phyloP scores from a whole-genome alignment of 2,329 filamentous ascomycete species.

The Elsinoe fawcettii region DNA sequence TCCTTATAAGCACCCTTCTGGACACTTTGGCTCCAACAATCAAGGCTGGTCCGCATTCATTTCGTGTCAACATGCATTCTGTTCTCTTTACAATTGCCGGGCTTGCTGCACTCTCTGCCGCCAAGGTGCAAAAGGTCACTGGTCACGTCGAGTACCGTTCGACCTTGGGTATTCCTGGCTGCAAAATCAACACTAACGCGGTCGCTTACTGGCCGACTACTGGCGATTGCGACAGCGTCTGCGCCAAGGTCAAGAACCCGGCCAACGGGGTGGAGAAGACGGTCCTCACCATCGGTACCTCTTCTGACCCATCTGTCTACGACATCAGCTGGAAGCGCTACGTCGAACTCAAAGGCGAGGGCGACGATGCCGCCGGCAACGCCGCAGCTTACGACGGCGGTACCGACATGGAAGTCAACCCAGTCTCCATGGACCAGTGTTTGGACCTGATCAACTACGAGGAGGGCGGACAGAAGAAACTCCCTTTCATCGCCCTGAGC shows the following conservation, averaged over 20 bases:
- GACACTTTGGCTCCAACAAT: not conserved
- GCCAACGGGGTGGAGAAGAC: conserved; percentile 45
- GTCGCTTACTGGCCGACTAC: conserved; percentile 53
- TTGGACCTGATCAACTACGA: conserved; percentile 38
- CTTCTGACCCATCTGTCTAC: conserved; percentile 42
- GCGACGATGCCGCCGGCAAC: conserved; percentile 33
- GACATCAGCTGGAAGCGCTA: conserved; percentile 57
- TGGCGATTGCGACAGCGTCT: conserved; percentile 50
- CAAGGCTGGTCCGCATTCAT: not conserved
- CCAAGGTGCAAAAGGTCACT: conserved; percentile 32
- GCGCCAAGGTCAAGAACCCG: conserved; percentile 42
- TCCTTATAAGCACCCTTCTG: not conserved
- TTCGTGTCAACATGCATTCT: conserved; percentile 16
- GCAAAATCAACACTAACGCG: conserved; percentile 54
- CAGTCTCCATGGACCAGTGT: conserved; percentile 44
- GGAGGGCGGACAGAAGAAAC: conserved; percentile 34
- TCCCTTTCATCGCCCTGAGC: conserved; percentile 50
- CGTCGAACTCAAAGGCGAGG: conserved; percentile 49
- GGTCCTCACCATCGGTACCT: conserved; percentile 52
- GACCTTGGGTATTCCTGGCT: conserved; percentile 52
- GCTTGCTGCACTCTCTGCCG: conserved; percentile 19
- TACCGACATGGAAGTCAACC: conserved; percentile 45
- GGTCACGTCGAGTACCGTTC: conserved; percentile 52
- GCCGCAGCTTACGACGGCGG: conserved; percentile 39
- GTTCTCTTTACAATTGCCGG: conserved; percentile 19